Evolutionary conservation across 2,329 filamentous ascomycete species (phyloP).

Genomic region (Zymoseptoria brevis): DNA sequence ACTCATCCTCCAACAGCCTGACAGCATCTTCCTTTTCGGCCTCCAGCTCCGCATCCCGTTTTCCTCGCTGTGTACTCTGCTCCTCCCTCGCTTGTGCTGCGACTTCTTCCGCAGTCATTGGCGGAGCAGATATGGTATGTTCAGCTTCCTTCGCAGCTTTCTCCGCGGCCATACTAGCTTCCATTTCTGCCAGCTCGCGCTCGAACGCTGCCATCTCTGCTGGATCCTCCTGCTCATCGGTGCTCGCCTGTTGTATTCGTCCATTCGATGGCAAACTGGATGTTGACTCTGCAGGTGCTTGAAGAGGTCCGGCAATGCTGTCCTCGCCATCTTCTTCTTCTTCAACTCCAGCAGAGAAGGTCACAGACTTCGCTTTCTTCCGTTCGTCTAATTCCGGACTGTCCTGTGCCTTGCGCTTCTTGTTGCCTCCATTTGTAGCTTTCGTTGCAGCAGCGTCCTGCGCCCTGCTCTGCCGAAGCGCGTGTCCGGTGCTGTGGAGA

Average conservation of each 20-base stretch:
- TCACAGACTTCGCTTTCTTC: constrained; percentile 17
- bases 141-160: constrained; percentile 23
- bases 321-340: constrained; percentile 30
- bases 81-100: constrained; percentile 40
- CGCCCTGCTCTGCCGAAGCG: constrained; percentile 28
- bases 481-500: constrained; percentile 43
- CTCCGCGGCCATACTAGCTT: constrained; percentile 15
- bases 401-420: constrained; percentile 47
- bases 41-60: constrained; percentile 39
- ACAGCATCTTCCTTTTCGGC: constrained; percentile 43
- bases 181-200: constrained; percentile 58
- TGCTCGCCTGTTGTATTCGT: not conserved
- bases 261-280: too few species aligned
- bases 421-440: constrained; percentile 27
- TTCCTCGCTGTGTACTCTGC: constrained; percentile 35
- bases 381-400: constrained; percentile 10
- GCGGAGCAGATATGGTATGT: constrained; percentile 37
- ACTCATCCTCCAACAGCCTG: constrained; percentile 39
- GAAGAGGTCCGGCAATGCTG: constrained; percentile 1
- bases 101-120: constrained; percentile 40
- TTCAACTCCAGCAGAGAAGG: constrained; percentile 1
- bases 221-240: constrained; percentile 9
- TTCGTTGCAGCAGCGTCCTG: constrained; percentile 25
- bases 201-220: constrained; percentile 64
- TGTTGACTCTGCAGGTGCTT: not conserved